Evolutionary conservation across 768 basidiomycete genomes (phyloP), one percentile per base, ranked within the genome.

Genomic region (Paxillus involutus): DNA sequence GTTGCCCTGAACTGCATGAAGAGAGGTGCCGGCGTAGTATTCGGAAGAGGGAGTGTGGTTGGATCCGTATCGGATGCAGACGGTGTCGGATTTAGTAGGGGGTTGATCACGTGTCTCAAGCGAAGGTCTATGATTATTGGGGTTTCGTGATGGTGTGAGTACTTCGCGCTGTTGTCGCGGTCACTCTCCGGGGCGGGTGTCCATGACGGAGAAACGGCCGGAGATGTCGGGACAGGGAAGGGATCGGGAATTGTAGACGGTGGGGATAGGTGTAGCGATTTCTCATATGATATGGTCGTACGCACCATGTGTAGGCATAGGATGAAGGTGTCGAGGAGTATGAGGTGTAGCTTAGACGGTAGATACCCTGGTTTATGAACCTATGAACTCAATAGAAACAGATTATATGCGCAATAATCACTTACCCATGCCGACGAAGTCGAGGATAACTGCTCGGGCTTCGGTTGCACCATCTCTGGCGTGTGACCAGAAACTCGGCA

Each of bases 391-490:
- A 13, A 41, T 2, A 35, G 66, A 53, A 66, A 53, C 47, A 36
- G 24, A 52, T 19, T 44, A 47, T 24, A 41, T 26, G 13, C 16
- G 47, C 8, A 4, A 37, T n/a, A 9, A 33, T 43, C 0, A 77
- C 85, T 47, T 60, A 91, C 90, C 82, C 76, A 84, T 77, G 51
- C 90, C 89, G 53, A 91, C 80, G 63, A 91, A 91, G 66, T 91
- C 89, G 55, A 92, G 81, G 33, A 92, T 69, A 62, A 90, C 70
- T 10, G 80, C 74, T 60, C 84, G 77, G n/a, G 83, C 82, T 52
- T 85, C 79, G 29, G 76, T 67, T 49, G 80, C 71, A 5, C 80
- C 80, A 37, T 76, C 68, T 30, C 73, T 75, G 51, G 78, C 74
- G 60, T 92, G 90, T 35, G 71, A 73, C 81, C 84, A 88, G 36